phyloP scores from a whole-genome alignment of 495 filamentous ascomycete species.

The Penicillium soppii region DNA sequence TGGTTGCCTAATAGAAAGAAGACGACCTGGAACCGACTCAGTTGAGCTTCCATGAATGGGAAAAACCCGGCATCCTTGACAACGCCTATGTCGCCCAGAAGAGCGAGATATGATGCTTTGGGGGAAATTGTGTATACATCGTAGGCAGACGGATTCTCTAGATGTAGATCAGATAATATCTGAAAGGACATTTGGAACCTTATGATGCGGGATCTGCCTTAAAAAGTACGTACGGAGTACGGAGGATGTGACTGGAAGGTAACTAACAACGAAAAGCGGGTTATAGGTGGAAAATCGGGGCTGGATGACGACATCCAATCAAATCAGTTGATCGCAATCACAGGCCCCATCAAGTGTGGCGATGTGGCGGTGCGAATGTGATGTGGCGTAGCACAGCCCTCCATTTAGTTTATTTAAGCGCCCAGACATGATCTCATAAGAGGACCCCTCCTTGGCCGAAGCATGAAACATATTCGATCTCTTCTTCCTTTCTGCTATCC shows the following conservation, averaged over 20 bases:
- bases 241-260: no score
- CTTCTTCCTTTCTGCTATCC: conserved; percentile 1
- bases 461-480: conserved; percentile 1
- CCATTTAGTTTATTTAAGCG: conserved; percentile 35
- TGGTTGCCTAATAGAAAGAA: conserved; percentile 58
- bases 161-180: conserved; percentile 58
- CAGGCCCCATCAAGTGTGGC: conserved; percentile 15
- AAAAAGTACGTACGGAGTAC: no score
- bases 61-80: conserved; percentile 38
- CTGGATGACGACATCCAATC: background rate
- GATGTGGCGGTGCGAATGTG: conserved; percentile 16
- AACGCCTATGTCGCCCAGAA: conserved; percentile 59
- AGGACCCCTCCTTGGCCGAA: conserved; percentile 16
- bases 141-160: conserved; percentile 49
- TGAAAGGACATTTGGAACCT: conserved; percentile 39
- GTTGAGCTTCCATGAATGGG: conserved; percentile 44
- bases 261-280: no score
- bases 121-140: conserved; percentile 44
- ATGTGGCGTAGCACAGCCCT: conserved; percentile 20
- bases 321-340: background rate
- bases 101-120: conserved; percentile 49
- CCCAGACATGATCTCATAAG: conserved; percentile 22
- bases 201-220: background rate
- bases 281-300: background rate
- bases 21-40: conserved; percentile 45